A percentile compares a stretch with the other conserved stretches of the same genome.
These are phyloP conservation scores for Suhomyces canberraensis DNA, from an alignment of 805 yeast species.

Conservation along the genomic window DNA sequence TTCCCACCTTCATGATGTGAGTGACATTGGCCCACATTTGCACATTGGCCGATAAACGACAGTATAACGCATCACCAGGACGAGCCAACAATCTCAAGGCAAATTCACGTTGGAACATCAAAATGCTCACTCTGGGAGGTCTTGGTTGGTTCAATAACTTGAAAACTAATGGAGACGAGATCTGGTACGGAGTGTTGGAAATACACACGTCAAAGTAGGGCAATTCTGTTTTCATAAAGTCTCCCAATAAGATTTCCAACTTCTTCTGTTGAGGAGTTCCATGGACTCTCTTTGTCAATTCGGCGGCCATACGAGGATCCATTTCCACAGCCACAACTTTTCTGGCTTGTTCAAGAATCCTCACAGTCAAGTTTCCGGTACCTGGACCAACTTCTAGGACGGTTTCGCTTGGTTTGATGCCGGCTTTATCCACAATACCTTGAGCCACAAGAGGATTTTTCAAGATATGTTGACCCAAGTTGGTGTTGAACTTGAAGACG, in stretches of 20 bases:
- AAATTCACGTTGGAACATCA: slow-evolving; percentile 97
- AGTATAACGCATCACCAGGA: slow-evolving; percentile 93
- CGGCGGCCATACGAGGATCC: slow-evolving; percentile 99
- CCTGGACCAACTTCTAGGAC: slow-evolving; percentile 99
- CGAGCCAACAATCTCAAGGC: slow-evolving; percentile 90
- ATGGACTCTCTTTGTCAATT: slow-evolving; percentile 92
- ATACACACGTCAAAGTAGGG: slow-evolving; percentile 96
- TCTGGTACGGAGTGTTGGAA: slow-evolving; percentile 96
- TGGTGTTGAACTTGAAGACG: slow-evolving; percentile 95
- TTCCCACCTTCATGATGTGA: slow-evolving; percentile 97
- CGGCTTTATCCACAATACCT: slow-evolving; percentile 96
- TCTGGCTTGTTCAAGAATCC: slow-evolving; percentile 86
- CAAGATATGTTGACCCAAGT: slow-evolving; percentile 93
- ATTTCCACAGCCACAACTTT: slow-evolving; percentile 96
- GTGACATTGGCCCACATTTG: slow-evolving; percentile 99
- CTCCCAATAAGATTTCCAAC: slow-evolving; percentile 88
- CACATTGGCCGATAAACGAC: slow-evolving; percentile 92
- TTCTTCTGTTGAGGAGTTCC: slow-evolving; percentile 94
- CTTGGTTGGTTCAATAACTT: slow-evolving; percentile 84
- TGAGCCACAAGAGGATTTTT: slow-evolving; percentile 97
- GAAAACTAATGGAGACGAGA: slow-evolving; percentile 94
- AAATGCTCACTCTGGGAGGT: slow-evolving; percentile 92
- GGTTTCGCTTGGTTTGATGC: slow-evolving; percentile 84
- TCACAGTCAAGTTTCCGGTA: slow-evolving; percentile 94
- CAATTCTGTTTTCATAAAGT: slow-evolving; percentile 90